phyloP scores from a whole-genome alignment of 768 basidiomycete genomes.

The Cyclocybe cylindracea region DNA sequence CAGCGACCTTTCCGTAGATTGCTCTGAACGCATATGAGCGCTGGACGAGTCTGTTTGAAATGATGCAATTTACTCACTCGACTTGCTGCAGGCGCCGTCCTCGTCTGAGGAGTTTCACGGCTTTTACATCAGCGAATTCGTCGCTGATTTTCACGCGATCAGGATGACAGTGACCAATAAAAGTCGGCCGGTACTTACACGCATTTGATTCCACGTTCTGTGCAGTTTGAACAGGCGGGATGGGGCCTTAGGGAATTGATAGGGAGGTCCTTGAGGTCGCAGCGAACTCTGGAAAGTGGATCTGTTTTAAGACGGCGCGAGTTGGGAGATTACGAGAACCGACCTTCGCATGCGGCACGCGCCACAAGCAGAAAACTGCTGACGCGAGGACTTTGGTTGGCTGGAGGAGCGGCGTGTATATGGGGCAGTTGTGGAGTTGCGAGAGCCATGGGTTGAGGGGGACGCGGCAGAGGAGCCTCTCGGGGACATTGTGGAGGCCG shows the following conservation, averaged over 20 bases:
- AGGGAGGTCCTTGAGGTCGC: slow-evolving; percentile 86
- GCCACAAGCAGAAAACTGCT: slow-evolving; percentile 93
- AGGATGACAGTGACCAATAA: slow-evolving; percentile 7
- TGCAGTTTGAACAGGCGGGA: slow-evolving; percentile 84
- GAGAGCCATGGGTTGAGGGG: slow-evolving; percentile 34
- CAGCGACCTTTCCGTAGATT: slow-evolving; percentile 72
- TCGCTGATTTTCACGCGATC: slow-evolving; percentile 52
- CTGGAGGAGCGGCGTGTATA: slow-evolving; percentile 53
- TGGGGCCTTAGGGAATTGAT: slow-evolving; percentile 45
- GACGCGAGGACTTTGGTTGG: slow-evolving; percentile 75
- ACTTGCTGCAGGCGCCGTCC: slow-evolving; percentile 83
- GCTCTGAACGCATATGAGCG: slow-evolving; percentile 45
- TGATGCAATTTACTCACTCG: slow-evolving; percentile 53
- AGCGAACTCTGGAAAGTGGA: slow-evolving; percentile 67
- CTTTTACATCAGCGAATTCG: slow-evolving; percentile 89
- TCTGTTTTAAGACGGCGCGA: slow-evolving; percentile 2
- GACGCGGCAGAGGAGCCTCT: slow-evolving; percentile 41
- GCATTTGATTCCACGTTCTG: slow-evolving; percentile 88
- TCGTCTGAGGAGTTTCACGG: slow-evolving; percentile 80
- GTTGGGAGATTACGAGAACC: slow-evolving; percentile 14
- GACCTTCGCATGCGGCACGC: slow-evolving; percentile 90
- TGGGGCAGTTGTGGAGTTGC: slow-evolving; percentile 34
- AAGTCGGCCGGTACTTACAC: slow-evolving; percentile 59
- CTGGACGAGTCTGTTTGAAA: background rate
- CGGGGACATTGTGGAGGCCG: slow-evolving; percentile 54